A percentile compares a stretch with the other conserved stretches of the same genome.
These are phyloP conservation scores for Russula ochroleuca DNA, from an alignment of 768 basidiomycete species.

Conservation along the genomic window DNA sequence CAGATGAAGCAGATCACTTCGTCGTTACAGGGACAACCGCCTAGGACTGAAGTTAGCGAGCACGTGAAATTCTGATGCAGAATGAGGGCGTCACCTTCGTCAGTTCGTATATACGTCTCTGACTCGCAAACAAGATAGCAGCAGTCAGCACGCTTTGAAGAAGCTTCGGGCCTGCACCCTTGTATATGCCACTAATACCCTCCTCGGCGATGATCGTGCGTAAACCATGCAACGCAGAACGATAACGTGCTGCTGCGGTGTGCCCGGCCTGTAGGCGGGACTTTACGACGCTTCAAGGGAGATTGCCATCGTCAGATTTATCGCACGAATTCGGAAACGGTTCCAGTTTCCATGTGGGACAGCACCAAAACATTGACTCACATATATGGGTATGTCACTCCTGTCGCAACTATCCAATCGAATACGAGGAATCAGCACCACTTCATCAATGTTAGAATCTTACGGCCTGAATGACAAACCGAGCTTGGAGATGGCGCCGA, in stretches of 20 bases:
- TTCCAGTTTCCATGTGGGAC: not conserved
- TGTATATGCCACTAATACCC: constrained; percentile 80
- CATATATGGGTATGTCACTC: constrained; percentile 72
- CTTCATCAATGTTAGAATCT: not conserved
- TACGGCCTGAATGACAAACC: constrained; percentile 41
- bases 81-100: constrained; percentile 42
- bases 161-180: constrained; percentile 83
- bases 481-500: constrained; percentile 93
- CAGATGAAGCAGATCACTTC: constrained; percentile 4
- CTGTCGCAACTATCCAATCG: constrained; percentile 39
- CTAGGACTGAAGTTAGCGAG: constrained; percentile 5
- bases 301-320: not conserved
- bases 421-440: not conserved
- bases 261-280: constrained; percentile 75
- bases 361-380: constrained; percentile 34
- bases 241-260: constrained; percentile 62
- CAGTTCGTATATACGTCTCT: constrained; percentile 75
- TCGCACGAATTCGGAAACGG: not conserved
- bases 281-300: constrained; percentile 55
- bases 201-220: constrained; percentile 73
- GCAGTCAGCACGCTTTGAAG: constrained; percentile 90
- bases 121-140: constrained; percentile 88
- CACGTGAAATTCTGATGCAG: not conserved
- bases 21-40: constrained; percentile 2
- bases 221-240: constrained; percentile 73